A percentile compares a stretch with the other conserved stretches of the same genome.
phyloP scores from a whole-genome alignment of 1,284 basidiomycete species.

The Tilletia horrida region DNA sequence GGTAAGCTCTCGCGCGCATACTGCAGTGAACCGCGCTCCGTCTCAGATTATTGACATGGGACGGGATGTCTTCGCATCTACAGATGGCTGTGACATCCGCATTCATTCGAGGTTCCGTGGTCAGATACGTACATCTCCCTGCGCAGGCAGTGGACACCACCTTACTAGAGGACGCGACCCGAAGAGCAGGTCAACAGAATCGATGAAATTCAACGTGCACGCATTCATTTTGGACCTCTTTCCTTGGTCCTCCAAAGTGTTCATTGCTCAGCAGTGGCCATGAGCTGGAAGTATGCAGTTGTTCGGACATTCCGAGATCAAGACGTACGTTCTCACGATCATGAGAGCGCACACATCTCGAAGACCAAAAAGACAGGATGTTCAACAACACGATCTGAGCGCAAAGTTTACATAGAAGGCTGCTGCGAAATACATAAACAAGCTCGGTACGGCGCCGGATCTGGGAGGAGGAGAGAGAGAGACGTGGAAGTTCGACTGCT shows the following conservation, averaged over 20 bases:
- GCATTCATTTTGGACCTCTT: neutral
- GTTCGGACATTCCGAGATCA: too few relatives aligned
- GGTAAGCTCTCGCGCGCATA: conserved; percentile 62
- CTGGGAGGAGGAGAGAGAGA: too few relatives aligned
- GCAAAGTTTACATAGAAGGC: too few relatives aligned
- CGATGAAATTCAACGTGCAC: neutral
- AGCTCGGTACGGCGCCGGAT: too few relatives aligned
- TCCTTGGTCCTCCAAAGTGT: neutral
- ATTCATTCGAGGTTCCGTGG: conserved; percentile 96
- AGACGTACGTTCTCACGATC: too few relatives aligned
- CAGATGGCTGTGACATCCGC: conserved; percentile 99
- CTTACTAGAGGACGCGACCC: conserved; percentile 90
- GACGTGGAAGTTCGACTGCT: too few relatives aligned
- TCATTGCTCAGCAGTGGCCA: too few relatives aligned
- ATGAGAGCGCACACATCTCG: too few relatives aligned
- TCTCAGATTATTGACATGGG: neutral
- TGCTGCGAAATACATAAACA: too few relatives aligned
- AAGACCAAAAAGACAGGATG: neutral
- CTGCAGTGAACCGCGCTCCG: neutral
- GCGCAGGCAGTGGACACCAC: conserved; percentile 92
- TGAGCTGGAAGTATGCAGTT: too few relatives aligned
- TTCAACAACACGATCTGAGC: too few relatives aligned
- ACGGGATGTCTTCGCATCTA: too few relatives aligned
- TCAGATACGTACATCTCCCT: conserved; percentile 92
- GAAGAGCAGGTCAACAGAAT: conserved; percentile 62